These are phyloP conservation scores for Leccinum sublutescens DNA, from an alignment of 768 basidiomycete species.

Conservation along the genomic window DNA sequence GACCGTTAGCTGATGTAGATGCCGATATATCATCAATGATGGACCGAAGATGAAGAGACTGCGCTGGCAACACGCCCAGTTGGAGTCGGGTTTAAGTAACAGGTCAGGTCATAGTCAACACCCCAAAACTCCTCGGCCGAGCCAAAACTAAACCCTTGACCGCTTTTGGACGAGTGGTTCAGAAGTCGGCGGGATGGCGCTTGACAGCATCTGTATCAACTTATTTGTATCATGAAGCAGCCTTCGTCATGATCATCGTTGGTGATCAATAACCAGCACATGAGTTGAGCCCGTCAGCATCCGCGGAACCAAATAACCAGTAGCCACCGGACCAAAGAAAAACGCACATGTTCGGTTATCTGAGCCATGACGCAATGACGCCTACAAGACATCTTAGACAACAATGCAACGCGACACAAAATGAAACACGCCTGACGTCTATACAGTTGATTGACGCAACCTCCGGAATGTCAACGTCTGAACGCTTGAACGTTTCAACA, in stretches of 20 bases:
- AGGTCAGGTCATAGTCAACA: neutral
- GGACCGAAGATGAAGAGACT: neutral
- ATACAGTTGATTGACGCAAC: neutral
- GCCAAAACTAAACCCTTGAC: neutral
- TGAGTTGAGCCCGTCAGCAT: neutral
- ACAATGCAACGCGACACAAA: neutral
- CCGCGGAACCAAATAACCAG: neutral
- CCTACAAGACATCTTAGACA: neutral
- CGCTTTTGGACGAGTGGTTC: neutral
- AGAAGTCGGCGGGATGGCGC: neutral
- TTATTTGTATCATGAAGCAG: neutral
- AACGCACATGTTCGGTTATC: neutral
- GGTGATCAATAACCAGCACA: neutral
- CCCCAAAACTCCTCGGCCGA: neutral
- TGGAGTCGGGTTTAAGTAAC: neutral
- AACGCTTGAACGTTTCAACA: neutral
- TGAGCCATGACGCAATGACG: neutral
- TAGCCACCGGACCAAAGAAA: neutral
- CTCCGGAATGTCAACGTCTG: neutral
- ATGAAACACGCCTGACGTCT: neutral
- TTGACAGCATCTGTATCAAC: neutral
- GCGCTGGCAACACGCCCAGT: neutral
- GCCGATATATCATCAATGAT: neutral
- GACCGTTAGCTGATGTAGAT: neutral
- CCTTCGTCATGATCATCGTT: neutral